Conservation (phyloP, 148 eudicot genomes). For the Amaranthus palmeri region DNA sequence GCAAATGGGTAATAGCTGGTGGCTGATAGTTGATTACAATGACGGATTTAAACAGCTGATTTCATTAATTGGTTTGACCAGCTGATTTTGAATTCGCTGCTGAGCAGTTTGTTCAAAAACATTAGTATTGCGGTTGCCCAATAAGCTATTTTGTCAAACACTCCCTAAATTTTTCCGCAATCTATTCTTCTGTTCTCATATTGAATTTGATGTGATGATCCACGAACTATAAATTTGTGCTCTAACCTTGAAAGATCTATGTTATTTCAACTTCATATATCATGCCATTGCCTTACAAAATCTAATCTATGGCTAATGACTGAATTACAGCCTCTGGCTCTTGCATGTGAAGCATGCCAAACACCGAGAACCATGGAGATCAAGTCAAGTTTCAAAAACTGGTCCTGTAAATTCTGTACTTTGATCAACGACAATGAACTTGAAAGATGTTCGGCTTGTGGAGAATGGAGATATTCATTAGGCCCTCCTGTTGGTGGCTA, state of each 20-base stretch:
- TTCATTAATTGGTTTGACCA: too few species aligned
- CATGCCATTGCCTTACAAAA: background rate
- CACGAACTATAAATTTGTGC: background rate
- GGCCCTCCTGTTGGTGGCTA: constrained; percentile 52
- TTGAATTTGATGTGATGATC: background rate
- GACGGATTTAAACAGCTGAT: too few species aligned
- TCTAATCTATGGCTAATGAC: constrained; percentile 8
- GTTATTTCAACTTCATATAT: background rate
- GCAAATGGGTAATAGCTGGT: too few species aligned
- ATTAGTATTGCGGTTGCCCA: too few species aligned
- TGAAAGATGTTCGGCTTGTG: constrained; percentile 73
- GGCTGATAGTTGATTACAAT: too few species aligned
- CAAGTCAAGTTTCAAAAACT: constrained; percentile 27
- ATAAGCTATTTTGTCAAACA: too few species aligned
- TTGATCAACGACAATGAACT: constrained; percentile 48
- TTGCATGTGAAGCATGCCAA: constrained; percentile 58
- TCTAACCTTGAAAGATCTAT: background rate
- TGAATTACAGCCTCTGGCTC: constrained; percentile 63
- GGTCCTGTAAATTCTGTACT: constrained; percentile 90
- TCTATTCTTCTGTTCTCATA: too few species aligned
- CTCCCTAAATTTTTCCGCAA: too few species aligned
- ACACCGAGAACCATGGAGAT: constrained; percentile 44
- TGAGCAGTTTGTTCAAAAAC: too few species aligned
- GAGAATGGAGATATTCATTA: constrained; percentile 74
- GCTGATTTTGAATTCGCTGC: too few species aligned